phyloP scores from a whole-genome alignment of 2,329 filamentous ascomycete species.

The Fusarium paranaense region DNA sequence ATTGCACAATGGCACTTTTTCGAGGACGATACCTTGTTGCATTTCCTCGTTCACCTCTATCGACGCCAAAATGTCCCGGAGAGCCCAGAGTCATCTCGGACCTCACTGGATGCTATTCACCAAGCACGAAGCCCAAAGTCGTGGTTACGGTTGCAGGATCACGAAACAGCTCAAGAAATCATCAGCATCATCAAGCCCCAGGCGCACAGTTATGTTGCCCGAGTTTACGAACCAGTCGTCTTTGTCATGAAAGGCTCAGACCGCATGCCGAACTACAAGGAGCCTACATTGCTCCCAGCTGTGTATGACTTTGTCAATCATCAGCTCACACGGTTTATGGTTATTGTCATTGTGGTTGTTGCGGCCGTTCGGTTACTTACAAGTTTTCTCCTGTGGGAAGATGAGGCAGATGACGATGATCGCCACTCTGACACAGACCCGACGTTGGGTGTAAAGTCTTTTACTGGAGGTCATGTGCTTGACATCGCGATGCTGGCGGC shows the following conservation, averaged over 20 bases:
- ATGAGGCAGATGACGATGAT: conserved; percentile 60
- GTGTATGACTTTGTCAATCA: conserved; percentile 75
- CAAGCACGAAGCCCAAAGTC: conserved; percentile 81
- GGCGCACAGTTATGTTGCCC: conserved; percentile 77
- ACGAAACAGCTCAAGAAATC: conserved; percentile 81
- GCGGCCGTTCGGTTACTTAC: conserved; percentile 77
- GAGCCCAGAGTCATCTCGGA: conserved; percentile 47
- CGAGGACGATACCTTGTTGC: conserved; percentile 63
- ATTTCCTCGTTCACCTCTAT: conserved; percentile 43
- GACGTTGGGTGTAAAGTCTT: conserved; percentile 68
- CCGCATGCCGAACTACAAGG: conserved; percentile 65
- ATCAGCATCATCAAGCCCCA: conserved; percentile 80
- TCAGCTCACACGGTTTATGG: conserved; percentile 68
- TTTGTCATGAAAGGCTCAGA: conserved; percentile 78
- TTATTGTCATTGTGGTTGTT: conserved; percentile 72
- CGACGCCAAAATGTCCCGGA: conserved; percentile 24
- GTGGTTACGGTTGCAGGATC: conserved; percentile 82
- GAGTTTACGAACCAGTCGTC: conserved; percentile 79
- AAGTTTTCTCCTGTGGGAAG: conserved; percentile 79
- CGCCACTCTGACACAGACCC: conserved; percentile 59
- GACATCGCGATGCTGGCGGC: conserved; percentile 75
- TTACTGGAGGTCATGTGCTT: conserved; percentile 73
- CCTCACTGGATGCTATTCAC: conserved; percentile 69
- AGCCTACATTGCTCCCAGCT: conserved; percentile 51
- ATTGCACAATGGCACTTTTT: conserved; percentile 85